Conservation (phyloP, 2,329 filamentous ascomycete species). For the Apiospora malaysiana region DNA sequence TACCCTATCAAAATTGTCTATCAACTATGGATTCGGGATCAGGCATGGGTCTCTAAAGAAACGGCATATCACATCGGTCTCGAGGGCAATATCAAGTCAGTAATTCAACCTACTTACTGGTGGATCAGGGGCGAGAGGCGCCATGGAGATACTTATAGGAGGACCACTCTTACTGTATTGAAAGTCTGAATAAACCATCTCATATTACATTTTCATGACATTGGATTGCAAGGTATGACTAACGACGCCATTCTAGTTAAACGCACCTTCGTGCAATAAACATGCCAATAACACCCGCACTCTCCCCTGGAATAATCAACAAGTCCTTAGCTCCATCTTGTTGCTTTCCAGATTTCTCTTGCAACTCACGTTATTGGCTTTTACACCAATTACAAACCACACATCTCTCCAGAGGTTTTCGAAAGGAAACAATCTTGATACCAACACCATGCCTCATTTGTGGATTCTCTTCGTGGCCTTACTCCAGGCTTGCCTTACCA, state of each 20-base stretch:
- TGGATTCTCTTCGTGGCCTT: not conserved
- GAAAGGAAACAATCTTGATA: not conserved
- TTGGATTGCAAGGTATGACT: not conserved
- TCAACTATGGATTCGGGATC: not conserved
- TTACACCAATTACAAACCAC: not conserved
- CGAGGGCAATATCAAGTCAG: no score
- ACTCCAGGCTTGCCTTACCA: not conserved
- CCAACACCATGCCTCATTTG: not conserved
- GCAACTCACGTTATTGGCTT: not conserved
- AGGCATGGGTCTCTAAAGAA: no score
- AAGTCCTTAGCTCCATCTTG: not conserved
- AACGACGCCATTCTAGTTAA: not conserved
- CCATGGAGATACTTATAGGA: no score
- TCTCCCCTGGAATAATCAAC: not conserved
- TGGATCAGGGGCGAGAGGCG: no score
- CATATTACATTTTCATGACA: not conserved
- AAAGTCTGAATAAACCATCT: not conserved
- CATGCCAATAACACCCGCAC: not conserved
- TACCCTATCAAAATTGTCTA: not conserved
- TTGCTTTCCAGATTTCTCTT: not conserved
- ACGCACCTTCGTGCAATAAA: no score
- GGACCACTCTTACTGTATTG: not conserved
- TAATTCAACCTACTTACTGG: no score
- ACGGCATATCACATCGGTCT: no score
- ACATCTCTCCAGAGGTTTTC: not conserved